Percentiles rank a stretch among this genome's conserved stretches.
Conservation (phyloP, 179 eudicot genomes). For the Sideroxylon spinosum region DNA sequence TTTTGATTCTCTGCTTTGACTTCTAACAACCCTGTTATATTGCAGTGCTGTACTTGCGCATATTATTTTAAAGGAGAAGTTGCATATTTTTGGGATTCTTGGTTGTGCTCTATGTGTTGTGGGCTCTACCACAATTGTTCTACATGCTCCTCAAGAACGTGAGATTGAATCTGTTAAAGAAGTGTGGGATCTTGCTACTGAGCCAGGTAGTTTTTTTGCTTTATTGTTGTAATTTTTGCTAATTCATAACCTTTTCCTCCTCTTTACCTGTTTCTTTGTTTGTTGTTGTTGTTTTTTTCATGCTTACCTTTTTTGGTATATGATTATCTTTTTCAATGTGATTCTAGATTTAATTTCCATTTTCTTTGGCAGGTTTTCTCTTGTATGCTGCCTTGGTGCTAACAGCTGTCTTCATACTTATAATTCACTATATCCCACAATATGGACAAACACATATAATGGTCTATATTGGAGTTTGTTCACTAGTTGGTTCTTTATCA, state of each 20-base stretch:
- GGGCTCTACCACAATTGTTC: constrained; percentile 76
- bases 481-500: constrained; percentile 71
- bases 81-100: constrained; percentile 71
- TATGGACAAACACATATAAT: constrained; percentile 76
- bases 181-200: constrained; percentile 84
- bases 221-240: background rate
- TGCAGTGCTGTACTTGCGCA: constrained; percentile 82
- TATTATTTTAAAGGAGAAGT: constrained; percentile 61
- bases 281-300: background rate
- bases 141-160: constrained; percentile 85
- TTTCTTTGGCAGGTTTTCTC: constrained; percentile 50
- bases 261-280: background rate
- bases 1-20: background rate
- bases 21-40: constrained; percentile 14
- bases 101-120: constrained; percentile 82
- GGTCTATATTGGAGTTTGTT: constrained; percentile 75
- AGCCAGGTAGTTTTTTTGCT: constrained; percentile 49
- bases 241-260: background rate
- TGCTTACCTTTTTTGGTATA: background rate
- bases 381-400: constrained; percentile 52
- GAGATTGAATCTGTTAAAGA: constrained; percentile 67
- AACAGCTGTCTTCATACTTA: constrained; percentile 50
- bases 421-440: constrained; percentile 51
- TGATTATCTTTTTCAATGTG: background rate
- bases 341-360: background rate